Conservation (phyloP, 148 eudicot species). For the Diospyros lotus region DNA sequence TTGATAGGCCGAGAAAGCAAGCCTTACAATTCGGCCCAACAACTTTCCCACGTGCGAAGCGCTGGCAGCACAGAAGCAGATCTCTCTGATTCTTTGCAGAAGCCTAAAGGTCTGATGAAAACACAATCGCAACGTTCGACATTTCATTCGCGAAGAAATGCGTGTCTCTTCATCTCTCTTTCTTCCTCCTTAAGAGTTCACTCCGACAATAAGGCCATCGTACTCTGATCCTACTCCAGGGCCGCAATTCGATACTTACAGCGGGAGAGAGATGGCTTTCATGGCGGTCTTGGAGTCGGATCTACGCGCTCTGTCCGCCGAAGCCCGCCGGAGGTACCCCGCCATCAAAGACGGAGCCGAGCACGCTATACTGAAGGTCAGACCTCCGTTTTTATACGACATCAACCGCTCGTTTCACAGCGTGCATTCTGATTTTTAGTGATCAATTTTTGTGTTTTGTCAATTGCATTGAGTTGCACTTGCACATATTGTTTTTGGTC, state of each 20-base stretch:
- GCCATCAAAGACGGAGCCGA: conserved; percentile 96
- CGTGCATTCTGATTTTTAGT: background rate
- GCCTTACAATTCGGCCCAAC: too few relatives aligned
- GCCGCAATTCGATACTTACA: background rate
- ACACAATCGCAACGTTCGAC: background rate
- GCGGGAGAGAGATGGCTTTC: conserved; percentile 51
- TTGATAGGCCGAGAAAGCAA: too few relatives aligned
- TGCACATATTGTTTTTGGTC: background rate
- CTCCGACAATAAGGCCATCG: background rate
- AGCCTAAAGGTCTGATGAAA: background rate
- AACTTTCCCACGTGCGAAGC: background rate
- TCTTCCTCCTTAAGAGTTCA: background rate
- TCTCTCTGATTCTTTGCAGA: background rate
- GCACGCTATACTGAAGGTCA: conserved; percentile 94
- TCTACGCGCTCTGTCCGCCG: conserved; percentile 93
- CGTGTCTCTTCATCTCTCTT: background rate
- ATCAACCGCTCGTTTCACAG: background rate
- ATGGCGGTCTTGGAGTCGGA: conserved; percentile 96
- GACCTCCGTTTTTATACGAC: background rate
- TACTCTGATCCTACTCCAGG: background rate
- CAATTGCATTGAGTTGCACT: background rate
- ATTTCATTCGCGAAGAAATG: conserved; percentile 5
- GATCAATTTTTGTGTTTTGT: background rate
- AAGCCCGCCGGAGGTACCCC: conserved; percentile 95
- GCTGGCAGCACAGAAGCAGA: background rate